phyloP scores from a whole-genome alignment of 2,329 filamentous ascomycete genomes.

The Exserohilum turcica region DNA sequence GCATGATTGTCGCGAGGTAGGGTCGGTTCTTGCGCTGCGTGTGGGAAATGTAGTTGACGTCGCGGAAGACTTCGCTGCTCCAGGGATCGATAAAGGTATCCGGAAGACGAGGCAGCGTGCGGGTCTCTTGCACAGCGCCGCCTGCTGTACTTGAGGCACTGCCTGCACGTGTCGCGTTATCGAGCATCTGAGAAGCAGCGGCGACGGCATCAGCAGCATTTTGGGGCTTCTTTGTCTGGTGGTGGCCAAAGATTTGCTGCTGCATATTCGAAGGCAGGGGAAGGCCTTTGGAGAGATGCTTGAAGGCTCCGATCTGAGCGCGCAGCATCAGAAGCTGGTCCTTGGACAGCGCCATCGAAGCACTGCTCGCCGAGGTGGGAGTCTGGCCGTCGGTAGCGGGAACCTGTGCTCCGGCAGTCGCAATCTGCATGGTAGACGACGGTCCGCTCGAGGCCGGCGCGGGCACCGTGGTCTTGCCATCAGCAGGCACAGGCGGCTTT shows the following conservation, averaged over 20 bases:
- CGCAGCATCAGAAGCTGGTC: conserved; percentile 80
- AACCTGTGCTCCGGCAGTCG: conserved; percentile 32
- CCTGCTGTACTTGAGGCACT: conserved; percentile 47
- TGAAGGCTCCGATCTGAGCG: conserved; percentile 90
- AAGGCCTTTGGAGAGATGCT: conserved; percentile 83
- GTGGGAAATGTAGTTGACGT: conserved; percentile 82
- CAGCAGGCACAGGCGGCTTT: conserved; percentile 36
- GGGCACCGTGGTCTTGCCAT: conserved; percentile 29
- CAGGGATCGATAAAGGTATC: conserved; percentile 59
- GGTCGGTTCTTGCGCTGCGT: conserved; percentile 74
- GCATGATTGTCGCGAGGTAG: conserved; percentile 86
- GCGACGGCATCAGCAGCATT: conserved; percentile 49
- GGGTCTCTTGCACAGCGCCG: conserved; percentile 41
- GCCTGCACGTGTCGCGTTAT: conserved; percentile 53
- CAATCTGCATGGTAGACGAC: conserved; percentile 30
- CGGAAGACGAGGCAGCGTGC: conserved; percentile 47
- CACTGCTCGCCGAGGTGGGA: conserved; percentile 36
- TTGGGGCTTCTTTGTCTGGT: conserved; percentile 61
- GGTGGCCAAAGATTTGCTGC: conserved; percentile 78
- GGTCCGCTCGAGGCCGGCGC: conserved; percentile 29
- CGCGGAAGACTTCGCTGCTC: conserved; percentile 52
- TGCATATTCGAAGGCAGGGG: conserved; percentile 80
- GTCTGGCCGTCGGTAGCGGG: conserved; percentile 49
- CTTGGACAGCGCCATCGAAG: conserved; percentile 46
- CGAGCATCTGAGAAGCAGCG: conserved; percentile 57